Base-by-base conservation (phyloP, 106 monocot species). In the Dendrobium catenatum region DNA sequence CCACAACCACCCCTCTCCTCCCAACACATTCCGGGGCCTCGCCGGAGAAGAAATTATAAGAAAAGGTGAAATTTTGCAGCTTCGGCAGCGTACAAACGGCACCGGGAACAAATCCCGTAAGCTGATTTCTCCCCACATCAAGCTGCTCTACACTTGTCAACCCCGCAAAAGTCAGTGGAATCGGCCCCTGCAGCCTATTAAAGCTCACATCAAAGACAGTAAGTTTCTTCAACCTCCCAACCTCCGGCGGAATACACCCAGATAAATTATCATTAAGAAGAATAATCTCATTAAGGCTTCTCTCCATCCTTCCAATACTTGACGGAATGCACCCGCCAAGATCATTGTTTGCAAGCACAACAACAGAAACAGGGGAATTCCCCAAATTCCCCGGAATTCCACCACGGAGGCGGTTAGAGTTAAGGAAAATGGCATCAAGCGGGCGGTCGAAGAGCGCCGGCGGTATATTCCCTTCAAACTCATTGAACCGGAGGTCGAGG, bases 331-430 rank as follows among this genome's bases (percentile, higher is more conserved):
- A 85, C 0, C 88, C 88, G 54, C 46, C 24, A 81, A 88, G 82
- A 54, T 72, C 72, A 75, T 88, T 88, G 79, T 85, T 80, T 66
- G 88, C 88, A 24, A 88, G 85, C 9, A 88, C 88, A 43, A 83
- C 64, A n/a, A 88, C 88, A 1, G 88, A 88, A 20, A 79, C 88
- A 31, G 88, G 86, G 5, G 88, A 88, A 75, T 86, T 83, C n/a
- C 88, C 88, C n/a, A 88, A 17, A 55, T 85, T 88, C 55, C 47
- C 55, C 0, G 88, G 88, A 8, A 88, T 49, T 9, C 67, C 81
- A 59, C 64, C 67, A 16, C 73, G 24, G 37, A 87, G 82, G n/a
- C 84, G 77, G 84, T 87, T 87, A 76, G 79, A 4, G 82, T 87
- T 87, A 42, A 87, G 79, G 54, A 87, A 87, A 17, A 87, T 82